A percentile compares a stretch with the other conserved stretches of the same genome.
These are phyloP conservation scores for Epithemia pelagica DNA, from an alignment of 108 stramenopile species.

Conservation along the genomic window DNA sequence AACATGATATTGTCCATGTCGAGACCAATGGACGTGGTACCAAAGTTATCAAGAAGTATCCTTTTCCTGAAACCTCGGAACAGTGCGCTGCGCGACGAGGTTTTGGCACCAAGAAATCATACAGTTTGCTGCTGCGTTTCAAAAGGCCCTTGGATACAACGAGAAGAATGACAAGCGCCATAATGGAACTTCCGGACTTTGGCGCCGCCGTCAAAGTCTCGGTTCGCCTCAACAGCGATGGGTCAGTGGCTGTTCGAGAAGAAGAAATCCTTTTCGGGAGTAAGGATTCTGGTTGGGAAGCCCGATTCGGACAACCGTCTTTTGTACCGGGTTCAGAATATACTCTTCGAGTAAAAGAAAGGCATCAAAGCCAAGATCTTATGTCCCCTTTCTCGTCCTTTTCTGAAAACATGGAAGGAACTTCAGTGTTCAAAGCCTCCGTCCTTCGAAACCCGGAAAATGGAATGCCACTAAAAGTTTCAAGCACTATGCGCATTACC, in stretches of 20 bases:
- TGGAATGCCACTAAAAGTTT: slow-evolving; percentile 38
- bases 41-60: slow-evolving; percentile 58
- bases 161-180: slow-evolving; percentile 21
- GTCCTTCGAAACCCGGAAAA: slow-evolving; percentile 47
- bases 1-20: slow-evolving; percentile 78
- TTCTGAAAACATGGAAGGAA: slow-evolving; percentile 60
- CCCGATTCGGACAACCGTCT: slow-evolving; percentile 77
- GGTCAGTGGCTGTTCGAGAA: slow-evolving; percentile 57
- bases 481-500: slow-evolving; percentile 53
- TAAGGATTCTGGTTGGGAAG: slow-evolving; percentile 81
- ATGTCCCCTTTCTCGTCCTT: slow-evolving; percentile 1
- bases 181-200: slow-evolving; percentile 86
- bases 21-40: slow-evolving; percentile 71
- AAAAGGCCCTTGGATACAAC: slow-evolving; percentile 1
- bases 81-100: slow-evolving; percentile 79
- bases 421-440: slow-evolving; percentile 38
- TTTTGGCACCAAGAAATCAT: slow-evolving; percentile 51
- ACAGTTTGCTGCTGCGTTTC: slow-evolving; percentile 58
- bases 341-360: slow-evolving; percentile 31
- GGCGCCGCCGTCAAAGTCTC: slow-evolving; percentile 63
- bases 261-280: slow-evolving; percentile 61
- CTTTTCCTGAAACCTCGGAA: slow-evolving; percentile 69
- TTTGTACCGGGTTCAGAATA: slow-evolving; percentile 62
- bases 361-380: neutral
- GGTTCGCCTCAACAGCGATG: slow-evolving; percentile 46